These are phyloP conservation scores for Neodidymelliopsis sp. DNA, from an alignment of 2,329 filamentous ascomycete genomes.

Conservation along the genomic window DNA sequence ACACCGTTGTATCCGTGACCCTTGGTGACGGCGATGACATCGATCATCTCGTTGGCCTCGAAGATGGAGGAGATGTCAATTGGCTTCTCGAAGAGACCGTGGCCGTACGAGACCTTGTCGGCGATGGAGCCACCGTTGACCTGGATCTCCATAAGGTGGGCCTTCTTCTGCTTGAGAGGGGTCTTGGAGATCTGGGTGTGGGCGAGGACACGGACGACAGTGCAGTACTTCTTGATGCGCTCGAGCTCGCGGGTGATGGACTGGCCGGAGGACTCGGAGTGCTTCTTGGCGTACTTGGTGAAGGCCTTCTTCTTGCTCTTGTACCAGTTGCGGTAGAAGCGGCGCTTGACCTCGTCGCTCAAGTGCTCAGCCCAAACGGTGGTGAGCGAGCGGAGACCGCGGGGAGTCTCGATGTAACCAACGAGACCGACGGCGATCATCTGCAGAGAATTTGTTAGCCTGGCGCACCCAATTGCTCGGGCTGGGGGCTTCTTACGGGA, in stretches of 20 bases:
- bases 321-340: slow-evolving; percentile 99
- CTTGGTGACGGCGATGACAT: slow-evolving; percentile 99
- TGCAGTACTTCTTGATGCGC: slow-evolving; percentile 99
- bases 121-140: slow-evolving; percentile 95
- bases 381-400: slow-evolving; percentile 98
- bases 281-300: slow-evolving; percentile 99
- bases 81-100: slow-evolving; percentile 98
- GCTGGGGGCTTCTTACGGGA: slow-evolving; percentile 75
- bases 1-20: slow-evolving; percentile 99
- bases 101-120: slow-evolving; percentile 96
- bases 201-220: slow-evolving; percentile 97
- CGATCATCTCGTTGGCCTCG: slow-evolving; percentile 99
- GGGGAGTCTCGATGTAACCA: slow-evolving; percentile 99
- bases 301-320: slow-evolving; percentile 99
- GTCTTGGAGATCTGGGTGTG: slow-evolving; percentile 99
- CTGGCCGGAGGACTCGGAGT: slow-evolving; percentile 89
- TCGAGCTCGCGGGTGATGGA: slow-evolving; percentile 97
- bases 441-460: slow-evolving; percentile 61
- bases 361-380: slow-evolving; percentile 99
- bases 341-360: slow-evolving; percentile 97
- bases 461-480: slow-evolving; percentile 61
- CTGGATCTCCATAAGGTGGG: slow-evolving; percentile 99
- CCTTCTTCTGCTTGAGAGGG: slow-evolving; percentile 99
- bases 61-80: slow-evolving; percentile 93
- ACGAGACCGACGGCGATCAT: slow-evolving; percentile 99